These are phyloP conservation scores for Penicillium sp. DNA, from an alignment of 2,329 filamentous ascomycete genomes.

Conservation along the genomic window DNA sequence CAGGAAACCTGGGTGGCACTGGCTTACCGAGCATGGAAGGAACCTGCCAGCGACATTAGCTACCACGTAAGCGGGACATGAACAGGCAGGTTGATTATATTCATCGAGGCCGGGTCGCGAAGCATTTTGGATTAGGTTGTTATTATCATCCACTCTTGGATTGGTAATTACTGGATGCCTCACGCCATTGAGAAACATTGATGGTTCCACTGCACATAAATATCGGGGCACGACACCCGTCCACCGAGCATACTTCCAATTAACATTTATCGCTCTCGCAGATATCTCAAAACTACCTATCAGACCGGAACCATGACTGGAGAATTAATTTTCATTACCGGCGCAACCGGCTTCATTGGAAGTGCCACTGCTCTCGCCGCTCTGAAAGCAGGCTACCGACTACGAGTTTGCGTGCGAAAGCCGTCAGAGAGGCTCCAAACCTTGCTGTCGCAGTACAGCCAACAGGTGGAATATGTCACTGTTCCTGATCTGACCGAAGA, in stretches of 20 bases:
- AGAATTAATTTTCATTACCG: constrained; percentile 23
- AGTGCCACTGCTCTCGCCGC: constrained; percentile 9
- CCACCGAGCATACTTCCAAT: too few species aligned
- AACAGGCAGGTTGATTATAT: too few species aligned
- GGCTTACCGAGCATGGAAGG: neutral
- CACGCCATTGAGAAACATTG: neutral
- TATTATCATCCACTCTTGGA: neutral
- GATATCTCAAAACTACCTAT: neutral
- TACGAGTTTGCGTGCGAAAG: constrained; percentile 20
- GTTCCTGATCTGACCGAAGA: constrained; percentile 19
- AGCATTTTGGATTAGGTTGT: neutral
- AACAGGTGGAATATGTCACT: constrained; percentile 16
- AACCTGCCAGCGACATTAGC: too few species aligned
- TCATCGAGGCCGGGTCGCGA: too few species aligned
- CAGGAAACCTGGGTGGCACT: neutral
- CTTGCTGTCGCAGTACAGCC: constrained; percentile 5
- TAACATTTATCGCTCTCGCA: neutral
- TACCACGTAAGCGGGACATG: too few species aligned
- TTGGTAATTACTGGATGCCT: neutral
- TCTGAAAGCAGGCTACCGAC: constrained; percentile 20
- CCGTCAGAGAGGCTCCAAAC: constrained; percentile 15
- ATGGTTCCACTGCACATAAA: neutral
- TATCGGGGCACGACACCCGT: neutral
- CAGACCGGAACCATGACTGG: neutral
- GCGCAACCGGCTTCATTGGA: constrained; percentile 29